A percentile compares a stretch with the other conserved stretches of the same genome.
These are phyloP conservation scores for Leishmania gerbilli DNA, from an alignment of 208 protist genomes.

Conservation along the genomic window DNA sequence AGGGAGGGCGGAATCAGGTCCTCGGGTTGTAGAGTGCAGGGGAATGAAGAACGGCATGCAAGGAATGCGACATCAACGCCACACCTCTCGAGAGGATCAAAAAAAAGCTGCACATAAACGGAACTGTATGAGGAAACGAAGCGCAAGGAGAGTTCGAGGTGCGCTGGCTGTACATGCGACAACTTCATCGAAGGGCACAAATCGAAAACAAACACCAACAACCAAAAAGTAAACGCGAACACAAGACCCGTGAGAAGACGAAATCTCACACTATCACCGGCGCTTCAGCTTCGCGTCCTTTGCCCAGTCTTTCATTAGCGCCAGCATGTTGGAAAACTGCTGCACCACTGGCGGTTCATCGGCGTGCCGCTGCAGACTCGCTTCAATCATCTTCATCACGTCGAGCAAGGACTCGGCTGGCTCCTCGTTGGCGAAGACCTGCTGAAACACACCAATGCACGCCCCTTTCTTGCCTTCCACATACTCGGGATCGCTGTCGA, in stretches of 20 bases:
- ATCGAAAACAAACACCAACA: neutral
- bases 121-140: neutral
- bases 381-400: slow-evolving; percentile 93
- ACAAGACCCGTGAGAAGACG: too few relatives aligned
- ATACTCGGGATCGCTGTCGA: slow-evolving; percentile 95
- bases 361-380: slow-evolving; percentile 74
- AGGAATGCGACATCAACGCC: neutral
- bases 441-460: slow-evolving; percentile 96
- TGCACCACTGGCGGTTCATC: slow-evolving; percentile 52
- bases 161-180: neutral
- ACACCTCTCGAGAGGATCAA: neutral
- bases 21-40: neutral
- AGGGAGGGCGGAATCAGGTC: neutral
- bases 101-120: neutral
- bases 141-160: neutral
- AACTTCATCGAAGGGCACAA: neutral
- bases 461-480: slow-evolving; percentile 97
- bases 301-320: slow-evolving; percentile 94
- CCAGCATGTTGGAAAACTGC: slow-evolving; percentile 87
- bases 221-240: neutral
- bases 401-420: slow-evolving; percentile 87
- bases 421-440: slow-evolving; percentile 93
- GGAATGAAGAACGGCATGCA: neutral
- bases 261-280: slow-evolving; percentile 13
- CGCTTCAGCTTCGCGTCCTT: slow-evolving; percentile 90